Percentiles rank a stretch among this genome's conserved stretches.
phyloP scores from a whole-genome alignment of 371 early-diverging fungal genomes.

The Globomyces sp. region DNA sequence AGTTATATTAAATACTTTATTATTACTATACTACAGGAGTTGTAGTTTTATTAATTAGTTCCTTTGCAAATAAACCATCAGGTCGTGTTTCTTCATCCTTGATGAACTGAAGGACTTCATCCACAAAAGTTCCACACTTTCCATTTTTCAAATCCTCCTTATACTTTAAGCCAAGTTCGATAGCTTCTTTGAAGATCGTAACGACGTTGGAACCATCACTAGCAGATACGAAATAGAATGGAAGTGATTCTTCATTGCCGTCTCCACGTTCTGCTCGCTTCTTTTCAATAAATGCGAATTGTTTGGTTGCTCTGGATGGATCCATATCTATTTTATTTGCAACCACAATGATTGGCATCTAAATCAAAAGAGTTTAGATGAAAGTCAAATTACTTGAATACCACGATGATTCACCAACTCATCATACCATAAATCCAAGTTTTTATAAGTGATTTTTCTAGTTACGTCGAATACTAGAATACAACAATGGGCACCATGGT shows the following conservation, averaged over 20 bases:
- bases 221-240: conserved; percentile 41
- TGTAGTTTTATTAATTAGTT: neutral
- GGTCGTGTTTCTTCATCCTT: conserved; percentile 38
- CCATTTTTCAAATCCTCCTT: conserved; percentile 30
- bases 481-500: conserved; percentile 51
- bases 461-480: conserved; percentile 54
- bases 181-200: conserved; percentile 43
- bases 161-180: conserved; percentile 38
- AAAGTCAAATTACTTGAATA: conserved; percentile 5
- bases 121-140: conserved; percentile 39
- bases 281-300: conserved; percentile 49
- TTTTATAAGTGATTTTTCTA: conserved; percentile 55
- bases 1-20: neutral
- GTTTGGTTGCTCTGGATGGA: conserved; percentile 41
- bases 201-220: conserved; percentile 57
- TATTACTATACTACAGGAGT: no score
- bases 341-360: conserved; percentile 48
- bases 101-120: conserved; percentile 45
- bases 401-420: conserved; percentile 43
- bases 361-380: neutral
- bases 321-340: conserved; percentile 58
- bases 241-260: conserved; percentile 29
- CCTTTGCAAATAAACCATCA: conserved; percentile 25
- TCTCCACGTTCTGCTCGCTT: conserved; percentile 34
- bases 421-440: conserved; percentile 53